Conservation (phyloP, 1,139 yeast species). For the Ashbya aceris region DNA sequence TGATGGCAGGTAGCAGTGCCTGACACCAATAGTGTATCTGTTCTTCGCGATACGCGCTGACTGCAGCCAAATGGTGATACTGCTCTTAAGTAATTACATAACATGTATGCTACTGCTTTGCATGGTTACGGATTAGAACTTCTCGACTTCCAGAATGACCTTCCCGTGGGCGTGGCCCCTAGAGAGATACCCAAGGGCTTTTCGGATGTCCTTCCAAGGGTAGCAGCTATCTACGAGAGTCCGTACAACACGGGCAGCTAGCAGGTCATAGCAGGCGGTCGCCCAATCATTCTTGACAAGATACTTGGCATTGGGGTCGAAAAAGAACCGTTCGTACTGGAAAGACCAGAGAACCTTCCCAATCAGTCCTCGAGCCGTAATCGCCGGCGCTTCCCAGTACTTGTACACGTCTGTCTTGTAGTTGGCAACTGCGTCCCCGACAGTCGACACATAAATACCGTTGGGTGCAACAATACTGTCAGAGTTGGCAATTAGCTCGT, state of each 20-base stretch:
- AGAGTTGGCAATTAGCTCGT: constrained; percentile 29
- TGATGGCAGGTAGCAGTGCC: too few species aligned
- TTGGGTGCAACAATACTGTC: constrained; percentile 30
- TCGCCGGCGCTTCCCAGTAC: constrained; percentile 32
- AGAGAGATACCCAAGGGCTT: constrained; percentile 44
- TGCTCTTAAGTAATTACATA: too few species aligned
- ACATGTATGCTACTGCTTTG: too few species aligned
- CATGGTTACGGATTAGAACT: constrained; percentile 14
- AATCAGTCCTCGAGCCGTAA: constrained; percentile 32
- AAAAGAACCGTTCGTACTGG: constrained; percentile 30
- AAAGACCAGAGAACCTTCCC: constrained; percentile 30
- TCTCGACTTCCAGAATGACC: constrained; percentile 39
- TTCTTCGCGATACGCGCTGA: too few species aligned
- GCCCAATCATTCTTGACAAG: constrained; percentile 29
- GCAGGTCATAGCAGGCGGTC: constrained; percentile 32
- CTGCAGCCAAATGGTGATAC: too few species aligned
- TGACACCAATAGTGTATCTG: too few species aligned
- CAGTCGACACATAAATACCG: constrained; percentile 44
- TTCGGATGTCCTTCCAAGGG: constrained; percentile 42
- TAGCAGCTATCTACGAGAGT: constrained; percentile 43
- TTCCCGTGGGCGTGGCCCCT: constrained; percentile 59
- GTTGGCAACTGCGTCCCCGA: constrained; percentile 42
- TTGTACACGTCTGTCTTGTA: constrained; percentile 31
- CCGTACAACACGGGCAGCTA: constrained; percentile 36
- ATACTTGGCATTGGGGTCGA: constrained; percentile 26